Conservation (phyloP, 1,284 basidiomycete genomes). For the Cystobasidium pallidum region DNA sequence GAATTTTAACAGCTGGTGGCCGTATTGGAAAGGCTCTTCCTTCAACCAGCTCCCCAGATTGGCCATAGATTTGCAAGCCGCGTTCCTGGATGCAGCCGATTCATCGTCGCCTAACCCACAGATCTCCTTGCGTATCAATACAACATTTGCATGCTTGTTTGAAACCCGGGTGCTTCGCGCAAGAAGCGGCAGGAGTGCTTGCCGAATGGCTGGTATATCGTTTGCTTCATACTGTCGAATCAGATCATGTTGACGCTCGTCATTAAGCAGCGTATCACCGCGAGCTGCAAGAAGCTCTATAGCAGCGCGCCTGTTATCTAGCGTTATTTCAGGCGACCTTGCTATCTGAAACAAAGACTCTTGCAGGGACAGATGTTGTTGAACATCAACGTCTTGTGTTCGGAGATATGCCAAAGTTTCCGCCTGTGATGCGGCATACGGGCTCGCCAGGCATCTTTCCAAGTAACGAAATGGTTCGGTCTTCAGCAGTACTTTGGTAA, state of each 20-base stretch:
- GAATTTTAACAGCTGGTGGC: slow-evolving; percentile 6
- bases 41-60: neutral
- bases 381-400: neutral
- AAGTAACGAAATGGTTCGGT: slow-evolving; percentile 3
- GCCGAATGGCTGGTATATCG: slow-evolving; percentile 4
- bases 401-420: neutral
- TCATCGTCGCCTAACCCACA: neutral
- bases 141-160: neutral
- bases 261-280: neutral
- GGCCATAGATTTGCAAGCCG: neutral
- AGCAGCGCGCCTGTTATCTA: neutral
- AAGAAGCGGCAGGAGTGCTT: slow-evolving; percentile 12
- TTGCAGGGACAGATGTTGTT: neutral
- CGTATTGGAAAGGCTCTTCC: neutral
- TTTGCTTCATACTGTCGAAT: neutral
- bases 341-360: neutral
- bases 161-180: neutral
- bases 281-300: neutral
- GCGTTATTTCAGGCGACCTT: neutral
- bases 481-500: neutral
- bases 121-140: neutral
- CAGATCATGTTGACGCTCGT: neutral
- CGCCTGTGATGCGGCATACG: slow-evolving; percentile 1
- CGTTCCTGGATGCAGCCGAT: slow-evolving; percentile 1
- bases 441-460: neutral